Conservation (phyloP, 2,329 filamentous ascomycete genomes). For the Exophiala sp. region DNA sequence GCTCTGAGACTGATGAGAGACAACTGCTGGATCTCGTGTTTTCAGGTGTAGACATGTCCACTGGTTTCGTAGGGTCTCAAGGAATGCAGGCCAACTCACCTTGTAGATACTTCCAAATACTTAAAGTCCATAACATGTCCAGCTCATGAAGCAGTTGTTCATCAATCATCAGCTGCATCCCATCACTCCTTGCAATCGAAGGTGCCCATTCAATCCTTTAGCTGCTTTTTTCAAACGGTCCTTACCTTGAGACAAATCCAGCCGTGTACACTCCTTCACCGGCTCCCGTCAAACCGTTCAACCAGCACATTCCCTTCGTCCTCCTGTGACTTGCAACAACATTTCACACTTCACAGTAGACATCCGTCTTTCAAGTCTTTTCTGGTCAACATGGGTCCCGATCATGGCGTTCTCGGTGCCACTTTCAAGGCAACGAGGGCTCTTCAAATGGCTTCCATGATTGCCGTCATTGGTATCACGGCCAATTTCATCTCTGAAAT, state of each 20-base stretch:
- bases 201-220: neutral
- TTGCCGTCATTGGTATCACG: conserved; percentile 74
- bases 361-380: conserved; percentile 3
- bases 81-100: neutral
- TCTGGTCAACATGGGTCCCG: conserved; percentile 23
- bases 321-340: no score
- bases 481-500: conserved; percentile 80
- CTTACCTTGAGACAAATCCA: neutral
- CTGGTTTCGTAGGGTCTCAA: neutral
- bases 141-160: neutral
- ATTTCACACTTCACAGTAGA: neutral
- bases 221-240: neutral
- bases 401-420: conserved; percentile 70
- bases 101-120: neutral
- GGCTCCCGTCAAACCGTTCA: no score
- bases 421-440: conserved; percentile 72
- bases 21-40: neutral
- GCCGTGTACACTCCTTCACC: no score
- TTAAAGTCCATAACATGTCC: neutral
- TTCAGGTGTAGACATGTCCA: neutral
- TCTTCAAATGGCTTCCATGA: conserved; percentile 67
- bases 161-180: neutral
- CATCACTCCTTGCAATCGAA: neutral
- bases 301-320: no score
- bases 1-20: conserved; percentile 15